A percentile compares a stretch with the other conserved stretches of the same genome.
phyloP scores from a whole-genome alignment of 192 early-diverging fungal genomes.

The Funneliformis mosseae region DNA sequence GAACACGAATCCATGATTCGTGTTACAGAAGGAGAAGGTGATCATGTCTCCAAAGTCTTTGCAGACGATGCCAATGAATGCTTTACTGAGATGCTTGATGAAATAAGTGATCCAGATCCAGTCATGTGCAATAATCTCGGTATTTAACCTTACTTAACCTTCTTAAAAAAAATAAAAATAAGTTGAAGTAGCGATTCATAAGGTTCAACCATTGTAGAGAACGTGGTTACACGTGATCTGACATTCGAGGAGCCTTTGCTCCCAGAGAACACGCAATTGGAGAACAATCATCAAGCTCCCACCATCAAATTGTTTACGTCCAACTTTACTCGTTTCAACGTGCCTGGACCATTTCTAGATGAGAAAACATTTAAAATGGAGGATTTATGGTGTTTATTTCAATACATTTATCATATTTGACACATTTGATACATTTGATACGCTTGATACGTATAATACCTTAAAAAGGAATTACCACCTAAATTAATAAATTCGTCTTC shows the following conservation, averaged over 20 bases:
- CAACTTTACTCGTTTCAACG: neutral
- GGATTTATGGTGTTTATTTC: constrained; percentile 7
- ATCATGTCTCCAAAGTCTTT: neutral
- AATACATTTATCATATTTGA: neutral
- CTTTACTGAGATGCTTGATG: neutral
- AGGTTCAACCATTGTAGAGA: neutral
- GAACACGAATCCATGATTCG: neutral
- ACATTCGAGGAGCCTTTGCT: constrained; percentile 13
- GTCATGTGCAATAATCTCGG: neutral
- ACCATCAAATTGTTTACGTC: neutral
- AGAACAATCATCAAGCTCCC: neutral
- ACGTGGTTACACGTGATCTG: neutral
- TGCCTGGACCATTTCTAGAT: neutral
- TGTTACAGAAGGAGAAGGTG: neutral
- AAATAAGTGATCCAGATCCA: neutral
- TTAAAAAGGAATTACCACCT: neutral
- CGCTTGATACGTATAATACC: neutral
- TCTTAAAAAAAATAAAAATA: neutral
- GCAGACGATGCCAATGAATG: neutral
- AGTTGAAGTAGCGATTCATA: neutral
- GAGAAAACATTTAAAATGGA: neutral
- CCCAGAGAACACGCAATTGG: neutral
- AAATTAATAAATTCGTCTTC: neutral
- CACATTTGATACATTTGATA: neutral
- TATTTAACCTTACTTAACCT: neutral